Evolutionary conservation across 2,329 filamentous ascomycete species (phyloP), one percentile per base, ranked within the genome.

Genomic region (Exutisphaerella laricina): DNA sequence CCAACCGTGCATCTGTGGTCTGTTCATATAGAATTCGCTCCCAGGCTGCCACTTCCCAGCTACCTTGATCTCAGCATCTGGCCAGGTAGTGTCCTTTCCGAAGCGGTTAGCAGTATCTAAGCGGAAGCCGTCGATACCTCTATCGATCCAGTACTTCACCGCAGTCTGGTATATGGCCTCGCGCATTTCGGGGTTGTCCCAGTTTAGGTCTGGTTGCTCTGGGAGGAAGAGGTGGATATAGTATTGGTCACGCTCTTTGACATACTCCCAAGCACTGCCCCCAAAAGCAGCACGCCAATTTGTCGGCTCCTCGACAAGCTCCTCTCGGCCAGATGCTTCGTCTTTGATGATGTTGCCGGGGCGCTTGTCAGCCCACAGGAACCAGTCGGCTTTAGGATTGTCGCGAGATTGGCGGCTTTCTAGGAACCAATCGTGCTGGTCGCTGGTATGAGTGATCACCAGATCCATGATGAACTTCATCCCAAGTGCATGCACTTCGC

Each of bases 131-230:
- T 68, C 66, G 0, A 85, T 80, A 2, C 85, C 85, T 22, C 78
- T 76, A 36, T 85, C 70, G 0, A 92, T 74, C 87, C 87, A 92
- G 61, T 89, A 92, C 12, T 50, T 48, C 10, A 61, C 48, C 12
- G 77, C 74, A 25, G 48, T 48, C 23, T 82, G 72, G 60, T 88
- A 84, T 5, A 89, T 79, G 1, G 84, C 85, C 33, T 77, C 67
- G 12, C 85, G 75, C 0, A 84, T 77, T 7, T 75, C 77, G 0
- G 72, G 71, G 44, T 82, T 84, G 58, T 89, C 84, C 85, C 85
- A 92, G 65, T 92, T 92, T n/a, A 92, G 71, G 55, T 92, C 87
- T 0, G 87, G 86, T 60, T 90, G 86, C 51, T 85, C 79, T 4
- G 75, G 75, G 5, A 82, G 79, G 61, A 87, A 94, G 8, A 92